phyloP scores from a whole-genome alignment of 768 basidiomycete species.

The Leccinum boreale region DNA sequence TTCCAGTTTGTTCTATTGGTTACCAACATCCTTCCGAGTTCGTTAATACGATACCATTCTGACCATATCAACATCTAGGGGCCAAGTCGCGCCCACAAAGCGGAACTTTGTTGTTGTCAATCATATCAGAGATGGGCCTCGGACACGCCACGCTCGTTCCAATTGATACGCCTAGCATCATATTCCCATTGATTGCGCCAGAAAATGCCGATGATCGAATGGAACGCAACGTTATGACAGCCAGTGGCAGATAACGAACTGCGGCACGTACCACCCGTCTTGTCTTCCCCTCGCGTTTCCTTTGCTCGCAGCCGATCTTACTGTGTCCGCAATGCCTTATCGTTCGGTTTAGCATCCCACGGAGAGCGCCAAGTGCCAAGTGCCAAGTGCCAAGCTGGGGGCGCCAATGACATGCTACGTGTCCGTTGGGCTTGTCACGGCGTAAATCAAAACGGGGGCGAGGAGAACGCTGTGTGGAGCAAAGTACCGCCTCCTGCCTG shows the following conservation, averaged over 20 bases:
- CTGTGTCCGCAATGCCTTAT: background rate
- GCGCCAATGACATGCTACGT: background rate
- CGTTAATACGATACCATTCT: background rate
- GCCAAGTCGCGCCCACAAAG: background rate
- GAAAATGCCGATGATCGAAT: background rate
- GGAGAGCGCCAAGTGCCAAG: background rate
- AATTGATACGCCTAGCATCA: background rate
- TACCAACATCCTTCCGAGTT: background rate
- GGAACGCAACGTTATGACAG: background rate
- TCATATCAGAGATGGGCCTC: background rate
- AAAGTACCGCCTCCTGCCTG: background rate
- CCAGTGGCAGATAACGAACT: background rate
- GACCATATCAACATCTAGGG: background rate
- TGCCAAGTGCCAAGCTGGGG: background rate
- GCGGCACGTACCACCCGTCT: background rate
- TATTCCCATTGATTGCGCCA: background rate
- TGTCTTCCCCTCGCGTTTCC: background rate
- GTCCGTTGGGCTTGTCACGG: background rate
- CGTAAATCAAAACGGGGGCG: background rate
- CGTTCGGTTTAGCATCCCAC: background rate
- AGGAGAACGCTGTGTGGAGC: background rate
- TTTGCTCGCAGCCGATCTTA: background rate
- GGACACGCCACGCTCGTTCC: background rate
- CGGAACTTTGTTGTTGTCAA: background rate
- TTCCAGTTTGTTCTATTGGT: background rate